Percentiles rank a stretch among this genome's conserved stretches.
Conservation (phyloP, 345 rosid genomes). For the Eutrema heterophyllum region DNA sequence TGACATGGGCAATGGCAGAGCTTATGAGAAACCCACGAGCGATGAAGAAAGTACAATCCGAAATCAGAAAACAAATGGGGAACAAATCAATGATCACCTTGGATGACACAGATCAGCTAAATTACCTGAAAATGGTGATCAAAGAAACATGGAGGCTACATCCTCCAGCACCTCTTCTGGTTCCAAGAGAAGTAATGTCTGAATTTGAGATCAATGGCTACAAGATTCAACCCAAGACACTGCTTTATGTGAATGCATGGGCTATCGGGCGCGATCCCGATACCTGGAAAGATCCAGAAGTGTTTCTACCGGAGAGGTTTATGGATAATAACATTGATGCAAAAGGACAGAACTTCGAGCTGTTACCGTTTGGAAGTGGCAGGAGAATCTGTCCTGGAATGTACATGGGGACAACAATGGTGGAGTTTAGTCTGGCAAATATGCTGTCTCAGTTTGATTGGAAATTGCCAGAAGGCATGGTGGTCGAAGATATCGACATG, state of each 20-base stretch:
- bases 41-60: conserved; percentile 42
- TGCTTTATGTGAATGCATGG: conserved; percentile 34
- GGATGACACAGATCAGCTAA: background rate
- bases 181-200: conserved; percentile 41
- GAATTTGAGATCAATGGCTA: conserved; percentile 19
- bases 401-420: conserved; percentile 18
- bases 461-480: conserved; percentile 31
- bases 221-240: conserved; percentile 22
- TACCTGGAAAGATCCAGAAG: conserved; percentile 36
- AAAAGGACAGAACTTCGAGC: conserved; percentile 17
- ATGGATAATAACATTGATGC: conserved; percentile 23
- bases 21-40: conserved; percentile 34
- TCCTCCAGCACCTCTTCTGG: background rate
- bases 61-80: conserved; percentile 27
- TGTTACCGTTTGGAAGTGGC: conserved; percentile 10
- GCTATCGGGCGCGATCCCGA: conserved; percentile 37
- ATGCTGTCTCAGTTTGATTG: conserved; percentile 38
- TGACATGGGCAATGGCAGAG: conserved; percentile 48
- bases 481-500: conserved; percentile 28
- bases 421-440: conserved; percentile 39
- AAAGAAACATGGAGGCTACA: conserved; percentile 19
- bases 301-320: conserved; percentile 41
- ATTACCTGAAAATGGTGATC: conserved; percentile 7
- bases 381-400: conserved; percentile 17
- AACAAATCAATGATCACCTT: conserved; percentile 10